Conservation (phyloP, 2,329 filamentous ascomycete species). For the Stagonosporopsis vannaccii region DNA sequence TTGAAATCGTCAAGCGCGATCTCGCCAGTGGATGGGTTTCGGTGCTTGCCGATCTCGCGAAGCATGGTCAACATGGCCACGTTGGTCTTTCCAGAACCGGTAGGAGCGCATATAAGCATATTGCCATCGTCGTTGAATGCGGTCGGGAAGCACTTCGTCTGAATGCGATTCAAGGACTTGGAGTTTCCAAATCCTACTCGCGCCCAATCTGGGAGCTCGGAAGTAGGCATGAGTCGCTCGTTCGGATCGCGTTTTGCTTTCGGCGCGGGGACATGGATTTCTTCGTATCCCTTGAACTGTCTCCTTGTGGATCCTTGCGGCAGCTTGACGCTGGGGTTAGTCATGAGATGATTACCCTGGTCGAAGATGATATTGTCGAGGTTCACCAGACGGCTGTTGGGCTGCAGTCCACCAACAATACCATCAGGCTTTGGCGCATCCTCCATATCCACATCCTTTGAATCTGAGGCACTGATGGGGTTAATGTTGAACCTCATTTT, state of each 20-base stretch:
- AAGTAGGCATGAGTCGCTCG: constrained; percentile 78
- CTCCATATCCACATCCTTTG: constrained; percentile 57
- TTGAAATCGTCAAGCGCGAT: constrained; percentile 97
- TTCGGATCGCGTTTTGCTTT: constrained; percentile 84
- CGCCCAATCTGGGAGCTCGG: constrained; percentile 92
- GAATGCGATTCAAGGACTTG: constrained; percentile 90
- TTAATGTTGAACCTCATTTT: constrained; percentile 86
- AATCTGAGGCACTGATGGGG: constrained; percentile 81
- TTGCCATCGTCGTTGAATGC: constrained; percentile 96
- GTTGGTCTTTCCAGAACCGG: constrained; percentile 97
- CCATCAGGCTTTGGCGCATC: constrained; percentile 52
- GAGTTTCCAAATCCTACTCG: constrained; percentile 83
- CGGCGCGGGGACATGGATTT: constrained; percentile 94
- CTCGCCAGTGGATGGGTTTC: constrained; percentile 86
- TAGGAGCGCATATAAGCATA: constrained; percentile 96
- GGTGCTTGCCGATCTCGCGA: constrained; percentile 94
- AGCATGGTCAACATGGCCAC: constrained; percentile 97
- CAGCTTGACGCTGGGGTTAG: constrained; percentile 93
- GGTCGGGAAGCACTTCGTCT: constrained; percentile 89
- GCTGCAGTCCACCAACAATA: constrained; percentile 83
- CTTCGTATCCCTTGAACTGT: constrained; percentile 97
- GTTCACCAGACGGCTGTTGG: constrained; percentile 87
- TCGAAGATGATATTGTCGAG: constrained; percentile 96
- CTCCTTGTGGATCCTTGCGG: constrained; percentile 95
- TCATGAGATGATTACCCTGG: constrained; percentile 98